Evolutionary conservation across 75 land plant genomes (phyloP).

Genomic region (Sequoia sempervirens): DNA sequence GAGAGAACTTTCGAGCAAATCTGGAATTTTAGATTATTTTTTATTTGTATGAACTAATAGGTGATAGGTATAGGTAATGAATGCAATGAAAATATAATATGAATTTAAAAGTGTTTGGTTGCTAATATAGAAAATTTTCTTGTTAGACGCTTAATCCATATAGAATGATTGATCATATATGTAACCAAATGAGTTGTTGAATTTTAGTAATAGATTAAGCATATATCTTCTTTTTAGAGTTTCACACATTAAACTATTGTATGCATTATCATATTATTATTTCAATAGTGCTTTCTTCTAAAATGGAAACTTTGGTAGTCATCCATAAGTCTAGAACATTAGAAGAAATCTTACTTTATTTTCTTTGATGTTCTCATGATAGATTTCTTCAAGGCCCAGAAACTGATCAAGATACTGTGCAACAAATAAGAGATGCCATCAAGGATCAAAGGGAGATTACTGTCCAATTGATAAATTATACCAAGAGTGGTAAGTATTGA

Average conservation of each 20-base stretch:
- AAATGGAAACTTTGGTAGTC: background rate
- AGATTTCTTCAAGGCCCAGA: conserved; percentile 99
- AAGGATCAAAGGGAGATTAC: conserved; percentile 85
- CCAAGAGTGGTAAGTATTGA: conserved; percentile 70
- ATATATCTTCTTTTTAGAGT: background rate
- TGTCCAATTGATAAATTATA: conserved; percentile 95
- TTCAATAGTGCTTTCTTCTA: background rate
- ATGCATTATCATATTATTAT: background rate
- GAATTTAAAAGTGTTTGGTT: background rate
- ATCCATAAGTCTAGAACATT: background rate
- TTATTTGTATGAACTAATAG: background rate
- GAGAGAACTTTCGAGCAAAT: too few relatives aligned
- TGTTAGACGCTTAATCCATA: background rate
- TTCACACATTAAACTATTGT: background rate
- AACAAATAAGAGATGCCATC: conserved; percentile 83
- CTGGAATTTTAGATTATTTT: too few relatives aligned
- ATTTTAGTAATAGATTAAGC: background rate
- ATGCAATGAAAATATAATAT: background rate
- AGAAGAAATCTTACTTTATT: background rate
- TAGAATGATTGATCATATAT: background rate
- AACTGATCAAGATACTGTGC: conserved; percentile 79
- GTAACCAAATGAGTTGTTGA: background rate
- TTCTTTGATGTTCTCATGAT: conserved; percentile 8
- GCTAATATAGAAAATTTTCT: background rate
- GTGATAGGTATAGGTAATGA: background rate